Evolutionary conservation across 2,329 filamentous ascomycete species (phyloP), one percentile per base, ranked within the genome.

Genomic region (Sporothrix mexicana): DNA sequence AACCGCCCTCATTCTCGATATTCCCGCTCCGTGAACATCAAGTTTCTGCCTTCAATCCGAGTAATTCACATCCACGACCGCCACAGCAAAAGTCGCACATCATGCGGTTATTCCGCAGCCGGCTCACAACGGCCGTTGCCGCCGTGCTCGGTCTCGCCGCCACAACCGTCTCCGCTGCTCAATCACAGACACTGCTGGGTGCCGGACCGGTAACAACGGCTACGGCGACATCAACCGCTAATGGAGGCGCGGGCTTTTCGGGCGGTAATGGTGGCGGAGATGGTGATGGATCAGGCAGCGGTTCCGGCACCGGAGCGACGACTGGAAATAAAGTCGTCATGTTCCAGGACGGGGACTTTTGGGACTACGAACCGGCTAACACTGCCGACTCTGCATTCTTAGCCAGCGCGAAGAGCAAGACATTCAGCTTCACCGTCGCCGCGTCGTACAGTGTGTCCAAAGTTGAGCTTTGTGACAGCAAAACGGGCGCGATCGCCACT

Each of bases 41-140:
- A 36, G 3, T 36, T 36, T 36, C 30, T 7, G 30, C 30, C 30
- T 36, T 36, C 30, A 36, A 36, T 36, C 30, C 3, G 30, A 36
- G 15, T 7, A 10, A 64, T 45, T 12, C 2, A 64, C 59, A 23
- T 41, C 57, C 7, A n/a, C 23, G 57, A 61, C 30, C 15, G 1
- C 15, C 20, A 12, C 55, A 13, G 23, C 61, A 12, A 66, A 15
- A 9, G 17, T 25, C 49, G n/a, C n/a, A 41, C 57, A 67, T 17
- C 61, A 66, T 66, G 61, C 61, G 61, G 70, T 30, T 13, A 4
- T 6, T 25, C 23, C 30, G 45, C 49, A 23, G 61, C 53, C 51
- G 61, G 47, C 49, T 36, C 23, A 25, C 69, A 25, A 41, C 45
- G 69, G 69, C 69, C 68, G 47, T 57, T 41, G 36, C 53, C 68